Evolutionary conservation across 495 filamentous ascomycete species (phyloP).

Genomic region (Penicillium bovifimosum): DNA sequence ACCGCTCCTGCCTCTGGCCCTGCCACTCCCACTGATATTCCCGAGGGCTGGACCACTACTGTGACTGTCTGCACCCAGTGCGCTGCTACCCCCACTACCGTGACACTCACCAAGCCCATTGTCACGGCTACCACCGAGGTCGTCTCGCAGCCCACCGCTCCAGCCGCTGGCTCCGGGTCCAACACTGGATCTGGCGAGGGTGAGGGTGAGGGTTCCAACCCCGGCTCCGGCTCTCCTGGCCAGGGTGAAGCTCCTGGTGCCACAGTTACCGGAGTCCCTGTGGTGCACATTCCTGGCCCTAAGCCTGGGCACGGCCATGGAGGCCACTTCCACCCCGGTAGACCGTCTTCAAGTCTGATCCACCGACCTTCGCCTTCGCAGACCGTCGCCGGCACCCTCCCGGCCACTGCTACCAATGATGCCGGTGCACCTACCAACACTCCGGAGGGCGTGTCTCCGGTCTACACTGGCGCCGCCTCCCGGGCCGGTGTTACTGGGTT

Average conservation of each 20-base stretch:
- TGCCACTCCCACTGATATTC: constrained; percentile 22
- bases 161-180: not conserved
- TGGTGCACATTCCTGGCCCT: not conserved
- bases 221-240: constrained; percentile 1
- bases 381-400: not conserved
- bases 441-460: constrained; percentile 15
- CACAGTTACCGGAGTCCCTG: not conserved
- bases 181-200: not conserved
- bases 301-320: not conserved
- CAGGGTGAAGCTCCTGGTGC: constrained; percentile 1
- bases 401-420: constrained; percentile 5
- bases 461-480: constrained; percentile 25
- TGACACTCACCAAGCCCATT: constrained; percentile 40
- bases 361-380: constrained; percentile 13
- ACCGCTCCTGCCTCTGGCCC: constrained; percentile 13
- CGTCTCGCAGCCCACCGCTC: constrained; percentile 7
- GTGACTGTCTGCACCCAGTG: constrained; percentile 45
- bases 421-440: constrained; percentile 14
- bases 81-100: constrained; percentile 34
- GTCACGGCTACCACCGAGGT: constrained; percentile 6
- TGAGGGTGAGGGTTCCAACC: not conserved
- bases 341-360: constrained; percentile 14
- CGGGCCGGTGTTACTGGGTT: not conserved
- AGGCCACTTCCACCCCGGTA: constrained; percentile 3
- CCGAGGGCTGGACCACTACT: constrained; percentile 45